A percentile compares a stretch with the other conserved stretches of the same genome.
Conservation (phyloP, 2,329 filamentous ascomycete species). For the Trichoderma arundinaceum region DNA sequence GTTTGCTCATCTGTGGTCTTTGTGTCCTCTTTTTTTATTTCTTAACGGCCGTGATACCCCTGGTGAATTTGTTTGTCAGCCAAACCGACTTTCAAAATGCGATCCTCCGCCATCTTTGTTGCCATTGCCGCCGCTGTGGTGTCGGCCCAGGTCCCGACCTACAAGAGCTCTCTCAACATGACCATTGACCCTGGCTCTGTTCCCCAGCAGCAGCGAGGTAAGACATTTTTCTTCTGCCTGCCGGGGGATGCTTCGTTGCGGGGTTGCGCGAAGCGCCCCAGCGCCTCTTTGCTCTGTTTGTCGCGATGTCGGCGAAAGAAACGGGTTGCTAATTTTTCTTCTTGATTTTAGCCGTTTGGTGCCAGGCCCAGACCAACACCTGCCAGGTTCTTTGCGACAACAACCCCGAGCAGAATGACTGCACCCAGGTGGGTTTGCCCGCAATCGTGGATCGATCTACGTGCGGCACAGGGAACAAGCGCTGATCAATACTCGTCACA, state of each 20-base stretch:
- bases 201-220: conserved; percentile 47
- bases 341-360: conserved; percentile 55
- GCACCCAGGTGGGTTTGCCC: conserved; percentile 51
- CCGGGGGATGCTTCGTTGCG: not conserved
- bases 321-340: conserved; percentile 15
- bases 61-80: conserved; percentile 19
- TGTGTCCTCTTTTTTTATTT: conserved; percentile 18
- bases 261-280: not conserved
- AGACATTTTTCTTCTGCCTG: conserved; percentile 35
- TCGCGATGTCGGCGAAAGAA: conserved; percentile 1
- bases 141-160: conserved; percentile 52
- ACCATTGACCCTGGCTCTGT: conserved; percentile 50
- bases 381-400: conserved; percentile 56
- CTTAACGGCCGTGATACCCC: conserved; percentile 19
- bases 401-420: conserved; percentile 50
- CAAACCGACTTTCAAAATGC: conserved; percentile 47
- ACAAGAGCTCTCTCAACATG: conserved; percentile 51
- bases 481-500: conserved; percentile 38
- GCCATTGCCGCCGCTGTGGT: conserved; percentile 53
- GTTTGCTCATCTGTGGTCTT: conserved; percentile 18
- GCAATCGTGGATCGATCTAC: conserved; percentile 19
- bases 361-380: conserved; percentile 56
- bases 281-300: not conserved
- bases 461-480: conserved; percentile 16
- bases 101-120: conserved; percentile 48